Base-by-base conservation (phyloP, 2,329 filamentous ascomycete species). In the Chrysosporium queenslandicum region DNA sequence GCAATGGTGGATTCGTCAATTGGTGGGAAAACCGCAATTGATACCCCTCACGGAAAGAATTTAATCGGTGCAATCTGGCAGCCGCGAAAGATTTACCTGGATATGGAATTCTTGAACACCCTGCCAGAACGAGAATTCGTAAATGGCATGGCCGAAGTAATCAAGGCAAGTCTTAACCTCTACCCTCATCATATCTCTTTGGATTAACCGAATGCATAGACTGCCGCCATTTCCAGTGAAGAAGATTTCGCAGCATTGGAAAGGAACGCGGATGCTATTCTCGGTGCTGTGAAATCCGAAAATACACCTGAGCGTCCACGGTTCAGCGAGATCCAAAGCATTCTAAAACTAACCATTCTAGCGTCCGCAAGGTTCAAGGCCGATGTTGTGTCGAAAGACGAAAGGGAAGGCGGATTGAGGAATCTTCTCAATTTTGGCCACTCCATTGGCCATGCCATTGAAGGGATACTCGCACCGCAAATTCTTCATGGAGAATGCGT, bases 1-100 rank as follows among this genome's bases (percentile, higher is more conserved):
- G 82, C 92, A 58, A 98, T 98, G 92, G 92, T 98, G 39, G 92
- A 98, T 71, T 97, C 91, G 42, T 95, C 89, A 34, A 97, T 98
- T 65, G 92, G 92, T 56, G 92, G 92, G 58, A 98, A 98, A 77
- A 98, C 92, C 8, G 92, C 92, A 53, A 97, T 98, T 68, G 92
- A 98, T 66, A 94, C 88, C 0, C 90, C 91, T 6, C 80, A 90
- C 66, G 92, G 92, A 55, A 98, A 98, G 77, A 98, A 98, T 66
- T 73, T 98, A 56, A 83, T 98, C 53, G 92, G 92, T 3, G 83
- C 91, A 30, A 97, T 98, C 71, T 97, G 91, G 90, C 92, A 98
- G 67, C 92, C 92, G 3, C 79, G 85, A 63, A 83, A 88, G 57
- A 90, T 97, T 59, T 98, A 95, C 70, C 90, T 98, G 61, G 92